Conservation (phyloP, 2,329 filamentous ascomycete species). For the Penicillium nordicum region DNA sequence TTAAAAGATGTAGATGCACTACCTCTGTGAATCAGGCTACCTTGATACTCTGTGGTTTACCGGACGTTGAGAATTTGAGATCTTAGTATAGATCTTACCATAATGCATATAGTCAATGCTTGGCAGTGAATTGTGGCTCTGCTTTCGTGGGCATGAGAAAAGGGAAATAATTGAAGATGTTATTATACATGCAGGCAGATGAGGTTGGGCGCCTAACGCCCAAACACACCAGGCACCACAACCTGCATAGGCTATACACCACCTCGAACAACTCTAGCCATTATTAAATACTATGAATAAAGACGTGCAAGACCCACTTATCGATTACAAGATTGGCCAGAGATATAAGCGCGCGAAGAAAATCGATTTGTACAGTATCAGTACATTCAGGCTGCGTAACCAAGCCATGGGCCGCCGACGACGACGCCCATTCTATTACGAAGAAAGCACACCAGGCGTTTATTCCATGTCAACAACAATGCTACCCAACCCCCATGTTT, state of each 20-base stretch:
- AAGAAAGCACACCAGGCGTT: constrained; percentile 22
- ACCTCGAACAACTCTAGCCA: not conserved
- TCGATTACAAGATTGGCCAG: not conserved
- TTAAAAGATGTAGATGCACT: constrained; percentile 2
- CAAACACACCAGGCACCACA: not conserved
- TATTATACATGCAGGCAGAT: not conserved
- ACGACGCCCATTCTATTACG: constrained; percentile 24
- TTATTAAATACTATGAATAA: not conserved
- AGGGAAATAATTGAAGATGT: not conserved
- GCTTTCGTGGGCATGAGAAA: not conserved
- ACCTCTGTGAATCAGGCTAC: not conserved
- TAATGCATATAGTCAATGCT: not conserved
- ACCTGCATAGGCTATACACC: not conserved
- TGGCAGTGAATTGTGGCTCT: not conserved
- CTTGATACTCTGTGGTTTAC: not conserved
- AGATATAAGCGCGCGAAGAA: constrained; percentile 23
- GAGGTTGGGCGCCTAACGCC: not conserved
- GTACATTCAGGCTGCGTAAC: constrained; percentile 32
- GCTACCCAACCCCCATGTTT: constrained; percentile 23
- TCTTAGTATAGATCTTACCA: not conserved
- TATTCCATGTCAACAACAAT: constrained; percentile 20
- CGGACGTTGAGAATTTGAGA: not conserved
- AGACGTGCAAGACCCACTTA: not conserved
- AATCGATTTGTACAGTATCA: constrained; percentile 44
- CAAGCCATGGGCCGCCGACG: constrained; percentile 25